Percentiles rank a stretch among this genome's conserved stretches.
phyloP scores from a whole-genome alignment of 1,139 yeast species.

The Zygoascus sp. region DNA sequence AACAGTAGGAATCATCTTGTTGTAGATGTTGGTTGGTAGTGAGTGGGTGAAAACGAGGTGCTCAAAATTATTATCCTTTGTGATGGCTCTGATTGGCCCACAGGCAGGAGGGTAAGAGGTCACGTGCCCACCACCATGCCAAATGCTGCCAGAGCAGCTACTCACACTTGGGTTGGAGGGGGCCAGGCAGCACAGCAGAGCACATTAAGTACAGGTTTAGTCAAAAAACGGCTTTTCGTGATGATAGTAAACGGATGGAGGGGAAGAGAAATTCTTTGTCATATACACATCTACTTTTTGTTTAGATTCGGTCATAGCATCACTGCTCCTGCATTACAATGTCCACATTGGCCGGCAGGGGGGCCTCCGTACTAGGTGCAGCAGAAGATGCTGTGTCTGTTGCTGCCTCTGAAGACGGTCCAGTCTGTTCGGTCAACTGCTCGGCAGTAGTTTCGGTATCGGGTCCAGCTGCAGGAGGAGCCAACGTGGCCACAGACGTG shows the following conservation, averaged over 20 bases:
- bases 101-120: conserved; percentile 5
- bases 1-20: conserved; percentile 11
- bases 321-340: not conserved
- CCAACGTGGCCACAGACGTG: conserved; percentile 5
- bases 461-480: not conserved
- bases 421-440: too few species aligned
- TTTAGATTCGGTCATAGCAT: not conserved
- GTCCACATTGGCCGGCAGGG: not conserved
- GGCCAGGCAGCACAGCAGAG: too few species aligned
- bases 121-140: not conserved
- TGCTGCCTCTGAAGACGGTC: too few species aligned
- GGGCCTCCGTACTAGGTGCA: too few species aligned
- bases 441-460: too few species aligned
- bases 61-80: conserved; percentile 2
- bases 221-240: too few species aligned
- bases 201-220: too few species aligned
- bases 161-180: too few species aligned
- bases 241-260: too few species aligned
- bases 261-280: not conserved
- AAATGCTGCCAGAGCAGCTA: too few species aligned
- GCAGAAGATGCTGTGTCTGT: too few species aligned
- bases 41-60: conserved; percentile 1
- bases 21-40: not conserved
- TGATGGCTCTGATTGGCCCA: conserved; percentile 4
- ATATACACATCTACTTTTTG: not conserved